Evolutionary conservation across 331 rosid genomes (phyloP), one percentile per base, ranked within the genome.

Genomic region (Rosa hybrid): DNA sequence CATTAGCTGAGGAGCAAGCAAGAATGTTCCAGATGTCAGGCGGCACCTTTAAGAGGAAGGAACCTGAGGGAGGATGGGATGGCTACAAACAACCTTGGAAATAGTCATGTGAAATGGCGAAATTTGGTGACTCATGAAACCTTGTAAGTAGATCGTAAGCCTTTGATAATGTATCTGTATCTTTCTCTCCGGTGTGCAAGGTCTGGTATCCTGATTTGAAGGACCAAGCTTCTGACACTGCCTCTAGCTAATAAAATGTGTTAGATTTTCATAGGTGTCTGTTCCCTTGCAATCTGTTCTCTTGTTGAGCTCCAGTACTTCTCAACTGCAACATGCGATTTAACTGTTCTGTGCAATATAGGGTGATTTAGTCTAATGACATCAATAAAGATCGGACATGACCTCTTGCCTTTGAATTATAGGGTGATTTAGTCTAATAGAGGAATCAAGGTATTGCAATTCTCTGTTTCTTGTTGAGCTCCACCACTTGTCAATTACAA

Each of bases 11-110:
- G 75, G 97, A 94, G 75, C 97, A 87, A 48, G 59, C 81, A 80
- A 88, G 87, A 85, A 90, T 94, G 90, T 89, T 82, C 81, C 96
- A 89, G 83, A 81, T 86, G 86, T 86, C 90, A 41, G 88, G 86
- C 39, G 91, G 96, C 83, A 87, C 87, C 46, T 80, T 92, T 78
- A 92, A 91, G 89, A 91, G 97, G 77, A 92, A 92, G 85, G 97
- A 94, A 68, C 98, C 98, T 12, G 98, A 94, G 56, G 92, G 94
- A 51, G 91, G 97, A 67, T 87, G 93, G 92, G 98, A 94, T 84
- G 88, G 89, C 88, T 94, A 86, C 87, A 92, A 88, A 78, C 96
- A 92, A 45, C 87, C 90, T 49, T 90, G 96, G 97, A 91, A 85
- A 34, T 34, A 88, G 86, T 78, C 86, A 51, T 56, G 39, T 76